phyloP scores from a whole-genome alignment of 768 basidiomycete species.

The Tephrocybe sp. region DNA sequence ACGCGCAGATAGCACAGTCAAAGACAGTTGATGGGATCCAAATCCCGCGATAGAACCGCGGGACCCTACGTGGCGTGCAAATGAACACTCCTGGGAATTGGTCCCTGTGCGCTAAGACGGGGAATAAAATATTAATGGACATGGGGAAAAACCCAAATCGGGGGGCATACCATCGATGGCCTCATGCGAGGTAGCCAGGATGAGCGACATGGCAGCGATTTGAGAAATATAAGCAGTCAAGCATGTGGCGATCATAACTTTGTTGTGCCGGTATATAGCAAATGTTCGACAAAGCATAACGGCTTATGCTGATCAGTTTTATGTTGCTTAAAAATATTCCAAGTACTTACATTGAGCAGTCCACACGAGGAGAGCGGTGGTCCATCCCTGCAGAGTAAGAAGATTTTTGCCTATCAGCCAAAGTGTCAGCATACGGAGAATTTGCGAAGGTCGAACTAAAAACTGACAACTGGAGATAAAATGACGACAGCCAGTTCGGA shows the following conservation, averaged over 20 bases:
- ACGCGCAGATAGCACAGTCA: constrained; percentile 20
- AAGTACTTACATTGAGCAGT: constrained; percentile 25
- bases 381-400: constrained; percentile 21
- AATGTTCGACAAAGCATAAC: constrained; percentile 26
- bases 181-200: constrained; percentile 15
- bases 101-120: constrained; percentile 13
- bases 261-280: constrained; percentile 20
- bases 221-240: constrained; percentile 16
- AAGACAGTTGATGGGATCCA: constrained; percentile 26
- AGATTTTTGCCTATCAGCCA: constrained; percentile 17
- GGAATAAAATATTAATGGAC: background rate
- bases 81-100: constrained; percentile 12
- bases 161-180: constrained; percentile 16
- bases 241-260: constrained; percentile 12
- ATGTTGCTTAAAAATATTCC: background rate
- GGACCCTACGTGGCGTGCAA: constrained; percentile 18
- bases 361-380: constrained; percentile 23
- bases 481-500: background rate
- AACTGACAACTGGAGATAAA: constrained; percentile 7
- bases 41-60: constrained; percentile 19
- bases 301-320: constrained; percentile 11
- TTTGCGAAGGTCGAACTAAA: background rate
- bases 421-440: background rate
- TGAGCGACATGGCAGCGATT: constrained; percentile 15
- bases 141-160: background rate